Base-by-base conservation (phyloP, 371 early-diverging fungal genomes). In the Sporodiniella umbellata region DNA sequence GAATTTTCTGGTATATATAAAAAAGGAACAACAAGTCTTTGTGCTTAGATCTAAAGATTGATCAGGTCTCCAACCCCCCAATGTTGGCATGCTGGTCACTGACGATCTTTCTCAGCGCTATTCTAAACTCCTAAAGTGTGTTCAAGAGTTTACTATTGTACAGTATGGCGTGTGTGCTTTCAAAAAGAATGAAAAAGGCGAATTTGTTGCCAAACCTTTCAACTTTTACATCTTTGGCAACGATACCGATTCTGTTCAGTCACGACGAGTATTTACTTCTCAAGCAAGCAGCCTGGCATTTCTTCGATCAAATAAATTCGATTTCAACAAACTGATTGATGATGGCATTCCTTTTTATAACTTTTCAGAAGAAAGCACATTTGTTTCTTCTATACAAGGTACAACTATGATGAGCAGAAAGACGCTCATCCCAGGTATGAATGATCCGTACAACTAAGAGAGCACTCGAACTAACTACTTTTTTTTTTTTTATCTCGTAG, bases 131-230 rank as follows among this genome's bases (percentile, higher is more conserved):
- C 60, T 69, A 26, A 42, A 54, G 4, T 71, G 77, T 8, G 84
- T 85, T 2, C 60, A 77, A 44, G 63, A 70, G 2, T 90, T 79
- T 51, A 68, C 69, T 5, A 76, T 87, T 31, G 66, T 83, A 38
- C 95, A 95, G 66, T 89, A 83, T 24, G 95, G 95, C 8, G 62
- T 94, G 23, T 83, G 88, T 51, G 71, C 86, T 4, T 94, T 92
- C 53, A 78, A 64, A 10, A 78, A 74, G 66, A 24, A 60, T 17
- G n/a, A 28, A 8, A 39, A 23, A 5, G 73, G 59, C 1, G 42
- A 45, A 28, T 93, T 86, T 65, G 58, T 75, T 23, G 89, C 89
- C 10, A 80, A 76, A 42, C 87, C 95, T 0, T 92, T 89, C 81
- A 93, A 92, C 60, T 90, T 91, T 49, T 91, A 88, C 60, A 78